Base-by-base conservation (phyloP, 2,329 filamentous ascomycete species). In the Orbilia javanica region DNA sequence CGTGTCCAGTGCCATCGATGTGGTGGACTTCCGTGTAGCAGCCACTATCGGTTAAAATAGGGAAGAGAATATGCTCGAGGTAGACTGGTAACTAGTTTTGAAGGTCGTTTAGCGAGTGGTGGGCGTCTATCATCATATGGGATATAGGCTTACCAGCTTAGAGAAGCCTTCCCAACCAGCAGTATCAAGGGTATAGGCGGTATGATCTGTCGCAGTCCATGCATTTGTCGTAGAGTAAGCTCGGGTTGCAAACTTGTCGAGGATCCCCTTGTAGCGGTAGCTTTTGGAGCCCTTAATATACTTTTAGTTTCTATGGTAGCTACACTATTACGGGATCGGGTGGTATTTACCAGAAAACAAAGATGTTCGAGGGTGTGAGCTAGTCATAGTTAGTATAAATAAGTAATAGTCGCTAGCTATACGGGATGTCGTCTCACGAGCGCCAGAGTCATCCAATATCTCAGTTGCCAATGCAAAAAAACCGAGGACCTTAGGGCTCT, bases 1-100 rank as follows among this genome's bases (percentile, higher is more conserved):
- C 96, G 80, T 98, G 92, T 71, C 96, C 96, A 80, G 93, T 90
- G 15, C 93, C 95, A 83, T 99, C 93, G 69, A 99, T 89, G 83
- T 99, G 96, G 85, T 97, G 94, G 1, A 99, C 96, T 84, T 99
- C 96, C 1, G 96, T 99, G 80, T 95, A 91, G 83, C 96, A 97
- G 10, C 90, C 93, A 70, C 94, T 92, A 84, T 99, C 95, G 0
- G 94, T 98, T 78, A 99, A 87, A 6, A 93, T 97, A 0, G 96
- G 96, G 7, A 96, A 86, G 79, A 99, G 89, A 34, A 99, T 88
- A 85, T 99, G 96, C 84, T 99, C 96, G 0, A 99, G 88, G 81
- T 99, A 99, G 46, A 98, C 91, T 0, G 96, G 96, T 18, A 99
- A 86, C 75, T 79, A 29, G 20, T 15, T 46, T 34, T 8, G 22